Evolutionary conservation across 2,329 filamentous ascomycete species (phyloP), one percentile per base, ranked within the genome.

Genomic region (Arthrobotrys sinensis): DNA sequence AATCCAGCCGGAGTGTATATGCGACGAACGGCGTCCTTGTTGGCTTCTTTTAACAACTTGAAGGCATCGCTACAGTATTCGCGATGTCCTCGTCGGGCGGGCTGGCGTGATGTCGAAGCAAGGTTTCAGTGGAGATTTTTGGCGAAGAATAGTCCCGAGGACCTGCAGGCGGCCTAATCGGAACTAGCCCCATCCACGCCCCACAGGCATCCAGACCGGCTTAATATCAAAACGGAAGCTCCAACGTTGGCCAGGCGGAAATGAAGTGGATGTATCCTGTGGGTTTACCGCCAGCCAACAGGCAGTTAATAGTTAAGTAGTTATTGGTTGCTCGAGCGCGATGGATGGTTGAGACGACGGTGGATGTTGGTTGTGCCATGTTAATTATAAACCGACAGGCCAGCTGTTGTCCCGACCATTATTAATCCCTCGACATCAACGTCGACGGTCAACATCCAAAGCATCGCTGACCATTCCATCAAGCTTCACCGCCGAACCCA

Each of bases 91-190:
- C 32, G 52, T 19, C 19, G 50, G 21, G 43, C n/a, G 50, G n/a
- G 32, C 32, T 24, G 32, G 38, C 19, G 48, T 36, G 53, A 69
- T 46, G 65, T 69, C 28, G 21, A 64, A 64, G 60, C n/a, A 71
- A 60, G 60, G 69, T 73, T 65, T 73, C 69, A 48, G 69, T 73
- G 69, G 69, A 73, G 69, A 66, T 73, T 73, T 73, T 73, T 73
- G 60, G 69, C 69, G 62, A 65, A 52, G 63, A 19, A 38, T 28
- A 28, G 24, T 4, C 24, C 24, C 24, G 43, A 19, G 40, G 46
- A 28, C 24, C 62, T 72, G 68, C 68, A 72, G 28, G 48, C 11
- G 60, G 24, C 69, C 67, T 38, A 50, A 73, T 66, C 12, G 46
- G 68, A 65, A 45, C 69, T 73, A 60, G 69, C 32, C 36, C 40